Evolutionary conservation across 345 rosid species (phyloP).

Genomic region (Litchi chinensis): DNA sequence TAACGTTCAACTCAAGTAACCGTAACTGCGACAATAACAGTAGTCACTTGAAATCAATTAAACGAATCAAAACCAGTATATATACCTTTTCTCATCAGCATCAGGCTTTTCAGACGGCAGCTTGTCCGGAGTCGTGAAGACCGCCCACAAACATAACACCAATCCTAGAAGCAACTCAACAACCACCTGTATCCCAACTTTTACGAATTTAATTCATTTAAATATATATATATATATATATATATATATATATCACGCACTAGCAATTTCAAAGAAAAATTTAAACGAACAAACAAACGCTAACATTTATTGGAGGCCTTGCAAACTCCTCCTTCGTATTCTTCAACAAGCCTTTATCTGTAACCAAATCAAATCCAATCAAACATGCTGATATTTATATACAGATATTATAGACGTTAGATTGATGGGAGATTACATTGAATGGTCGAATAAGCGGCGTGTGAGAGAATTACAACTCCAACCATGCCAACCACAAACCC

Average conservation of each 20-base stretch:
- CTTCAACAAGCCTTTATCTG: constrained; percentile 90
- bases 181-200: constrained; percentile 53
- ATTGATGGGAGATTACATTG: constrained; percentile 50
- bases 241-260: no score
- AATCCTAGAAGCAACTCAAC: constrained; percentile 75
- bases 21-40: not conserved
- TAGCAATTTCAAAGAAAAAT: no score
- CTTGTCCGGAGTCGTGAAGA: constrained; percentile 80
- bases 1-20: no score
- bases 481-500: constrained; percentile 68
- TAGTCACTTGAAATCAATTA: no score
- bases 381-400: not conserved
- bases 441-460: constrained; percentile 89
- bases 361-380: constrained; percentile 19
- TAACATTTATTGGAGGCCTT: constrained; percentile 71
- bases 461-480: constrained; percentile 68
- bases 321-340: constrained; percentile 90
- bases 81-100: constrained; percentile 92
- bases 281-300: constrained; percentile 7
- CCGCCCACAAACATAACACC: constrained; percentile 87
- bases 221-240: no score
- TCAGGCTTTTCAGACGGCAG: constrained; percentile 85
- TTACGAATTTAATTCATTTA: not conserved
- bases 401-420: constrained; percentile 6
- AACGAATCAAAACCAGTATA: constrained; percentile 25